Evolutionary conservation across 768 basidiomycete species (phyloP).

Genomic region (Strobilomyces confusus): DNA sequence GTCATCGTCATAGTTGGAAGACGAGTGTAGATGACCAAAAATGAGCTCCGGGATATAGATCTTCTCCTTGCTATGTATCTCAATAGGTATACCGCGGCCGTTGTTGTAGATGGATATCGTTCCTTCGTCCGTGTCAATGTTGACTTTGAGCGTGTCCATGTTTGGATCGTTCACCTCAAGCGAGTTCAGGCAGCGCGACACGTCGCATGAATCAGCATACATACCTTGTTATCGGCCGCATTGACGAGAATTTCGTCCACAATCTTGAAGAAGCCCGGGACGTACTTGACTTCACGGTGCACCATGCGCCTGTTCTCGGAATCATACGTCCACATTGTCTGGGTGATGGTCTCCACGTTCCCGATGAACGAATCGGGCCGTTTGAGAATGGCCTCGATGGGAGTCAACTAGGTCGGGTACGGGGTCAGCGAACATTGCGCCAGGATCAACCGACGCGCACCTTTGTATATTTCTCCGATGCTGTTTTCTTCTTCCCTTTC

Average conservation of each 20-base stretch:
- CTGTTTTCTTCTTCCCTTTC: slow-evolving; percentile 73
- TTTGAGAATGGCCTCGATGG: slow-evolving; percentile 91
- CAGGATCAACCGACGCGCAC: slow-evolving; percentile 37
- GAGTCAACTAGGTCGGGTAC: slow-evolving; percentile 61
- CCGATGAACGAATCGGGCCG: slow-evolving; percentile 97
- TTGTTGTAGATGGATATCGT: slow-evolving; percentile 94
- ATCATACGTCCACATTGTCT: slow-evolving; percentile 94
- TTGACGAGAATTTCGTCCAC: slow-evolving; percentile 99
- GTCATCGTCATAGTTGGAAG: slow-evolving; percentile 97
- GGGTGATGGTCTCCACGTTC: slow-evolving; percentile 83
- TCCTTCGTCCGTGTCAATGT: slow-evolving; percentile 76
- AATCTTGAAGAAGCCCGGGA: slow-evolving; percentile 99
- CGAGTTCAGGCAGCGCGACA: neutral
- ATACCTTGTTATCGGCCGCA: slow-evolving; percentile 97
- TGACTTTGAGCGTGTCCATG: slow-evolving; percentile 92
- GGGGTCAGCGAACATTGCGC: neutral
- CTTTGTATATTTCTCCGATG: slow-evolving; percentile 89
- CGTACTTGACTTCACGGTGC: slow-evolving; percentile 78
- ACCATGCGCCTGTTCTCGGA: slow-evolving; percentile 79
- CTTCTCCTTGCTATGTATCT: slow-evolving; percentile 89
- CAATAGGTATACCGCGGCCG: slow-evolving; percentile 93
- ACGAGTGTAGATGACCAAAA: slow-evolving; percentile 91
- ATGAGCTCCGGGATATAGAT: slow-evolving; percentile 97
- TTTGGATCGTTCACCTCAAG: slow-evolving; percentile 80
- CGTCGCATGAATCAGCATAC: slow-evolving; percentile 12